Evolutionary conservation across 140 eudicot genomes (phyloP), one percentile per base, ranked within the genome.

Genomic region (Bidens hawaiensis): DNA sequence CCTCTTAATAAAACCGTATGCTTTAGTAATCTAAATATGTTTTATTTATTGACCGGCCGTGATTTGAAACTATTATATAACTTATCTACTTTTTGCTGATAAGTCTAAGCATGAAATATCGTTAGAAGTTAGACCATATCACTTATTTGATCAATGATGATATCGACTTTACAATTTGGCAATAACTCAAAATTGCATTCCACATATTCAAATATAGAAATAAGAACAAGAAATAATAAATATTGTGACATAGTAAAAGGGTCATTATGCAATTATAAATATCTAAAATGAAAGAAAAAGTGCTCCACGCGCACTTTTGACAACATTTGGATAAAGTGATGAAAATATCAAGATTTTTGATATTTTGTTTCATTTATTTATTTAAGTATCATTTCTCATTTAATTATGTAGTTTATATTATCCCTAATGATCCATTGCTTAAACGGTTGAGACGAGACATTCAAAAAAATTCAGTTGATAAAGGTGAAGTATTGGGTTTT

Each of bases 331-430:
- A 60, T 49, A 36, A 70, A 54, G 62, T n/a, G 51, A 45, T 4
- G 26, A 33, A 60, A 70, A 70, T 70, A 70, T 70, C 63, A 24
- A 4, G 60, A 30, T 58, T 31, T 47, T 33, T 33, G 46, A 60
- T 24, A 38, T 49, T 51, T 28, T 36, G 24, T 53, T 38, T 14
- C 5, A 33, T 16, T 21, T 0, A 17, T 60, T 36, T 16, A 43
- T n/a, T n/a, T n/a, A n/a, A n/a, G n/a, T n/a, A n/a, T n/a, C n/a
- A n/a, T n/a, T n/a, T n/a, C n/a, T n/a, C n/a, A n/a, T n/a, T n/a
- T n/a, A n/a, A n/a, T n/a, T n/a, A n/a, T n/a, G n/a, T n/a, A n/a
- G n/a, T n/a, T n/a, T n/a, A n/a, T n/a, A n/a, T n/a, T n/a, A n/a
- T n/a, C n/a, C n/a, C n/a, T n/a, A n/a, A n/a, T n/a, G n/a, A n/a